Percentiles rank a stretch among this genome's conserved stretches.
Conservation (phyloP, 2,329 filamentous ascomycete species). For the Xylaria arbuscula region DNA sequence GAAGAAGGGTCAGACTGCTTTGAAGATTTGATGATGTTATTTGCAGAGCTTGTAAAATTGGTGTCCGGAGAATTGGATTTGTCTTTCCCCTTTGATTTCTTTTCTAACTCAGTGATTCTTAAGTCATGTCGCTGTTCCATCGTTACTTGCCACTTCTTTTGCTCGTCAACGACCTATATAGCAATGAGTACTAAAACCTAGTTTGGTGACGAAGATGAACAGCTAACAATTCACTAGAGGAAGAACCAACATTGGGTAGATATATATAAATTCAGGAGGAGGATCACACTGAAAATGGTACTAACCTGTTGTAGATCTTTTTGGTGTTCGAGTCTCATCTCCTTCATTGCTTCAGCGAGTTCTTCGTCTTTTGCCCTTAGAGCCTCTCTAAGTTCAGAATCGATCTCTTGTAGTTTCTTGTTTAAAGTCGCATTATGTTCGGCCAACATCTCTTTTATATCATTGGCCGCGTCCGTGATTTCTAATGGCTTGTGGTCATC, state of each 20-base stretch:
- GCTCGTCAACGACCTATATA: constrained; percentile 12
- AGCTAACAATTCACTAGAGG: not conserved
- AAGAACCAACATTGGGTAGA: too few relatives aligned
- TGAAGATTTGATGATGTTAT: too few relatives aligned
- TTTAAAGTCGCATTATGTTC: constrained; percentile 3
- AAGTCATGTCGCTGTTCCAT: constrained; percentile 13
- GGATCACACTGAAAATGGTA: not conserved
- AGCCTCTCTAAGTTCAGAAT: constrained; percentile 11
- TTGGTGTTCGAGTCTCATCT: not conserved
- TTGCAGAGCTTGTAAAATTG: too few relatives aligned
- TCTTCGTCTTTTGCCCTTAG: constrained; percentile 14
- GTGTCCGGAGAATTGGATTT: too few relatives aligned
- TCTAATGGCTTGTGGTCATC: constrained; percentile 9
- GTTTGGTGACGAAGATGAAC: not conserved
- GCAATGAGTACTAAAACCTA: not conserved
- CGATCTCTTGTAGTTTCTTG: not conserved
- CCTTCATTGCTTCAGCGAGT: not conserved
- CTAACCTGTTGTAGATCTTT: constrained; percentile 5
- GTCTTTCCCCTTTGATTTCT: too few relatives aligned
- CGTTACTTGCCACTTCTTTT: constrained; percentile 8
- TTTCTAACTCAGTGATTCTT: not conserved
- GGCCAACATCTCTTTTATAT: not conserved
- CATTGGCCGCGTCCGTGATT: constrained; percentile 8
- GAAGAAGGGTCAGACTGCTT: too few relatives aligned
- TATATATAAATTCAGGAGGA: too few relatives aligned